Evolutionary conservation across 2,329 filamentous ascomycete species (phyloP).

Genomic region (Pyrenochaeta sp.): DNA sequence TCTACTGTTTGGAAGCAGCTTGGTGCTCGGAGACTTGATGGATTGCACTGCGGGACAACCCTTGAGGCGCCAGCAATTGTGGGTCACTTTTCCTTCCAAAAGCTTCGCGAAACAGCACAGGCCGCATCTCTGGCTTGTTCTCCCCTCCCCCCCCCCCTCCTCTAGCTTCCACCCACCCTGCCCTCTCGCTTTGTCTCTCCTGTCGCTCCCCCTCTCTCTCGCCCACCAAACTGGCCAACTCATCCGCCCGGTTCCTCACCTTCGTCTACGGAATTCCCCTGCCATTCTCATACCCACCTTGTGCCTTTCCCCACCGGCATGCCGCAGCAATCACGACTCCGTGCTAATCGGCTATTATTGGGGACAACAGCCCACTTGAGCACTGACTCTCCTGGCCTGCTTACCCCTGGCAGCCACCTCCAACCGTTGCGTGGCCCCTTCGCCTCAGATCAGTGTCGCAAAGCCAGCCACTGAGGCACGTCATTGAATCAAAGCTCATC

Average conservation of each 20-base stretch:
- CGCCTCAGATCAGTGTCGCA: slow-evolving; percentile 23
- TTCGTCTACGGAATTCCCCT: too few species aligned
- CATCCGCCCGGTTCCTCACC: too few species aligned
- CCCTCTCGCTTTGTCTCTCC: neutral
- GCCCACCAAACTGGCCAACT: neutral
- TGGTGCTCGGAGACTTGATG: slow-evolving; percentile 20
- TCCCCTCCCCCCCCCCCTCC: neutral
- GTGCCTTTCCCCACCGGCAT: neutral
- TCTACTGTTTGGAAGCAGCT: slow-evolving; percentile 7
- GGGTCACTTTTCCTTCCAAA: slow-evolving; percentile 5
- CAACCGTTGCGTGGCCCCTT: slow-evolving; percentile 5
- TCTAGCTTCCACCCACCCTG: neutral
- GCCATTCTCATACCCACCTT: too few species aligned
- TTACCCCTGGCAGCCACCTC: neutral
- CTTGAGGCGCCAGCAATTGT: slow-evolving; percentile 2
- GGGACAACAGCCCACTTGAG: neutral
- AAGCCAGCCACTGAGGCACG: slow-evolving; percentile 7
- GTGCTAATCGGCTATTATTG: slow-evolving; percentile 5
- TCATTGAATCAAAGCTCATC: slow-evolving; percentile 9
- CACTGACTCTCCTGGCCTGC: slow-evolving; percentile 2
- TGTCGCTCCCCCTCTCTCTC: neutral
- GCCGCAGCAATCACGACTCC: neutral
- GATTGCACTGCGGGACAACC: slow-evolving; percentile 19
- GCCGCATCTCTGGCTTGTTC: neutral
- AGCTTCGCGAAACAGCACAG: slow-evolving; percentile 20